Evolutionary conservation across 352 stramenopile genomes (phyloP).

Genomic region (Halophytophthora polymorphica): DNA sequence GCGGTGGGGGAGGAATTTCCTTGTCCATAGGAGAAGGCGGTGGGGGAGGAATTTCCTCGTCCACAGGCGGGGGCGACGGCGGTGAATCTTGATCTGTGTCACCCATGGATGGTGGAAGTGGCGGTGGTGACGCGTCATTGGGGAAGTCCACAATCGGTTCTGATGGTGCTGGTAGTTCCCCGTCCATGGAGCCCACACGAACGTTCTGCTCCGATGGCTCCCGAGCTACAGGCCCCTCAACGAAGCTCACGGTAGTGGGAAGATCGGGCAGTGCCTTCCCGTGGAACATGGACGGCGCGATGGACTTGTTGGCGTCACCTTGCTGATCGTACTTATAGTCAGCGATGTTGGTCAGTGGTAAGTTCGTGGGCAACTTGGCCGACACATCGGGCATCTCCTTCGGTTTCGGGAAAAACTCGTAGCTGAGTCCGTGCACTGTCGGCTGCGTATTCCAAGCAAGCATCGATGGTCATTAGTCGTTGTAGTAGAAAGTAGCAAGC

Average conservation of each 20-base stretch:
- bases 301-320: slow-evolving; percentile 43
- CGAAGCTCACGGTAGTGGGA: slow-evolving; percentile 57
- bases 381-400: slow-evolving; percentile 67
- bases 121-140: slow-evolving; percentile 48
- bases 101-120: slow-evolving; percentile 35
- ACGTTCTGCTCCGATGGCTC: slow-evolving; percentile 55
- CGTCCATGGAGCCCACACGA: slow-evolving; percentile 64
- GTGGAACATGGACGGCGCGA: slow-evolving; percentile 82
- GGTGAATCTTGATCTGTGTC: slow-evolving; percentile 38
- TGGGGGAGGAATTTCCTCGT: too few relatives aligned
- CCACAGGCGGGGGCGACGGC: too few relatives aligned
- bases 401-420: slow-evolving; percentile 73
- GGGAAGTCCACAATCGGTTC: slow-evolving; percentile 57
- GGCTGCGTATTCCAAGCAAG: slow-evolving; percentile 25
- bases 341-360: slow-evolving; percentile 77
- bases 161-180: slow-evolving; percentile 53
- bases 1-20: slow-evolving; percentile 40
- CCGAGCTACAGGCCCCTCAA: slow-evolving; percentile 53
- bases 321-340: slow-evolving; percentile 76
- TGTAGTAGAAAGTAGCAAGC: too few relatives aligned
- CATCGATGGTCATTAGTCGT: slow-evolving; percentile 3
- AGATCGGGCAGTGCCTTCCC: slow-evolving; percentile 75
- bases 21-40: slow-evolving; percentile 50
- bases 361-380: slow-evolving; percentile 70
- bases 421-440: slow-evolving; percentile 65